Conservation (phyloP, 208 protist species). For the Porcisia deanei region DNA sequence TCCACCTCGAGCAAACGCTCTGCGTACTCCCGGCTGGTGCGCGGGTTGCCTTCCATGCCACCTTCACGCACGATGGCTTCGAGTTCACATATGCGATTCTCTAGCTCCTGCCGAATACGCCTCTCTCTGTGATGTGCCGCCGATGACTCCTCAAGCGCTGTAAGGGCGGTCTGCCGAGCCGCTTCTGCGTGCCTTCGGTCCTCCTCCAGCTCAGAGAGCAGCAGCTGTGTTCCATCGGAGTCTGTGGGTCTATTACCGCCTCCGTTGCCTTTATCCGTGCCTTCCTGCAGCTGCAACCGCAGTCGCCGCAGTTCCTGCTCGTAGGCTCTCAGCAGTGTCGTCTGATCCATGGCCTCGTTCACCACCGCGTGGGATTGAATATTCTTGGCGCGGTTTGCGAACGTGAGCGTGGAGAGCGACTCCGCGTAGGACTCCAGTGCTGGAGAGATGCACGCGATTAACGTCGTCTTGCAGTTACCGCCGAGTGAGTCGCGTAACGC, state of each 20-base stretch:
- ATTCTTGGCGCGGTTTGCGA: conserved; percentile 74
- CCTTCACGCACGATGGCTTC: conserved; percentile 50
- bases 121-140: conserved; percentile 49
- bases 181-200: conserved; percentile 35
- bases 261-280: conserved; percentile 21
- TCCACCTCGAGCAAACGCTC: conserved; percentile 83
- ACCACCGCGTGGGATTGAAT: conserved; percentile 64
- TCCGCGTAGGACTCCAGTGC: conserved; percentile 72
- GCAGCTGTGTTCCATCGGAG: conserved; percentile 9
- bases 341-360: conserved; percentile 73
- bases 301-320: conserved; percentile 63
- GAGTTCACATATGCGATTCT: conserved; percentile 60
- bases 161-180: conserved; percentile 58
- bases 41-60: conserved; percentile 48
- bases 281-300: conserved; percentile 49
- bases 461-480: conserved; percentile 96
- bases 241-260: conserved; percentile 3
- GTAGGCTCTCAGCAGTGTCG: conserved; percentile 56
- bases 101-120: conserved; percentile 40
- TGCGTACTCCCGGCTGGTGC: conserved; percentile 59
- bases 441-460: conserved; percentile 89
- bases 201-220: conserved; percentile 37
- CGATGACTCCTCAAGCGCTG: conserved; percentile 51
- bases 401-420: conserved; percentile 80
- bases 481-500: conserved; percentile 92